These are phyloP conservation scores for Meyerozyma elateridarum DNA, from an alignment of 1,139 yeast species.

Conservation along the genomic window DNA sequence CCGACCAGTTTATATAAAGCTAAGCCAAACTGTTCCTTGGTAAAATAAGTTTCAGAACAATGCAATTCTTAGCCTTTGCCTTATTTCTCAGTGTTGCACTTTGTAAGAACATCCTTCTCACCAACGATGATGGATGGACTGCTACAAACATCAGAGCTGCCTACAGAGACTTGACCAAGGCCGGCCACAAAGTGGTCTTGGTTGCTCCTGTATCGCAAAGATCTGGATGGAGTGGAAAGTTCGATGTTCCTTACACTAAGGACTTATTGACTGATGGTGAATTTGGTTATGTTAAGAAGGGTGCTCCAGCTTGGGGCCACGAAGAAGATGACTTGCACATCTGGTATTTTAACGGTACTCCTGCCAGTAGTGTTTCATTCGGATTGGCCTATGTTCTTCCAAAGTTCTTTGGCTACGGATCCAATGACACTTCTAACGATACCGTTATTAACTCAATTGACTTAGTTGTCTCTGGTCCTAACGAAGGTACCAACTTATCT, in stretches of 20 bases:
- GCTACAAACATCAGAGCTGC: constrained; percentile 31
- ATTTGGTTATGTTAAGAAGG: constrained; percentile 36
- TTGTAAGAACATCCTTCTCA: constrained; percentile 24
- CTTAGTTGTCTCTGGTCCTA: constrained; percentile 42
- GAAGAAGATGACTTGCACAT: constrained; percentile 38
- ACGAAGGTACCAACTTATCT: constrained; percentile 40
- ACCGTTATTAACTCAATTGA: constrained; percentile 32
- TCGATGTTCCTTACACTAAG: constrained; percentile 27
- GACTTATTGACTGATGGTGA: constrained; percentile 40
- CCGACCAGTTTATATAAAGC: constrained; percentile 1
- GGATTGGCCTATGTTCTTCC: constrained; percentile 41
- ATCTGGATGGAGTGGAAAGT: constrained; percentile 28
- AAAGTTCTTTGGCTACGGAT: constrained; percentile 22
- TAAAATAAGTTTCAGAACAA: constrained; percentile 1
- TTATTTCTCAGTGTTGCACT: constrained; percentile 5
- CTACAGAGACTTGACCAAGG: constrained; percentile 24
- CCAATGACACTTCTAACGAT: constrained; percentile 17
- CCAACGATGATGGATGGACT: constrained; percentile 31
- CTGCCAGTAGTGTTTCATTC: constrained; percentile 41
- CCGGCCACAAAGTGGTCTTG: constrained; percentile 27
- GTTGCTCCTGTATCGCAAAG: constrained; percentile 32
- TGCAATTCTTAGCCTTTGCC: constrained; percentile 1
- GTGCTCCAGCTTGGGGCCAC: constrained; percentile 46
- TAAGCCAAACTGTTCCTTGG: background rate
- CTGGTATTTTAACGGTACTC: constrained; percentile 50